Conservation (phyloP, 2,329 filamentous ascomycete genomes). For the Penicillium olsonii region DNA sequence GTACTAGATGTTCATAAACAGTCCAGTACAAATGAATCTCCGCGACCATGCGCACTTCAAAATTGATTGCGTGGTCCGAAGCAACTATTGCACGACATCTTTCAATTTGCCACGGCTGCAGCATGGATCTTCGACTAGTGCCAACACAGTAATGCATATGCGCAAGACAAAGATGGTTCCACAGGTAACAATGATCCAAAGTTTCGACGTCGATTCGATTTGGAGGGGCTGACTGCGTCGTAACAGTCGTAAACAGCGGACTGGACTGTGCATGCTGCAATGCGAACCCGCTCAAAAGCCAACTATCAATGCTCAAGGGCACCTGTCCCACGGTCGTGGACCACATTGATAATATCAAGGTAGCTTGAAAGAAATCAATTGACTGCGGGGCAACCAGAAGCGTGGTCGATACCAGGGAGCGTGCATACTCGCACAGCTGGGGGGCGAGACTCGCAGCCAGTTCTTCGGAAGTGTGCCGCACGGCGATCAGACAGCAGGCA, state of each 20-base stretch:
- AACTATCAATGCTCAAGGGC: conserved; percentile 48
- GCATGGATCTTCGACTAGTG: conserved; percentile 41
- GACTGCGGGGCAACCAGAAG: conserved; percentile 43
- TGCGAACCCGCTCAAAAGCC: conserved; percentile 48
- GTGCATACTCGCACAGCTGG: conserved; percentile 40
- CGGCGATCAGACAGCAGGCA: conserved; percentile 44
- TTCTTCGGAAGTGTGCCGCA: conserved; percentile 44
- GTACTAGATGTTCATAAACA: conserved; percentile 43
- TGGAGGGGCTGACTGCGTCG: conserved; percentile 7
- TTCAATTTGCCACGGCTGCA: conserved; percentile 42
- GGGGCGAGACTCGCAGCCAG: conserved; percentile 41
- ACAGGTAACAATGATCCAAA: conserved; percentile 39
- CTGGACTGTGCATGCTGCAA: conserved; percentile 45
- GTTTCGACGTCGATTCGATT: conserved; percentile 19
- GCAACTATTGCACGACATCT: conserved; percentile 40
- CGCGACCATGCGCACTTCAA: conserved; percentile 50
- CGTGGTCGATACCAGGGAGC: conserved; percentile 23
- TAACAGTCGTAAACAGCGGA: conserved; percentile 32
- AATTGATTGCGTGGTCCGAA: conserved; percentile 45
- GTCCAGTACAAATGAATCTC: conserved; percentile 50
- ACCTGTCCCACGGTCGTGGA: conserved; percentile 49
- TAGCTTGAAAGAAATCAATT: conserved; percentile 48
- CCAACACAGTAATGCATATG: conserved; percentile 52
- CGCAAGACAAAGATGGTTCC: conserved; percentile 49
- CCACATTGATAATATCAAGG: conserved; percentile 48